Conservation (phyloP, 192 early-diverging fungal genomes). For the Geranomyces variabilis region DNA sequence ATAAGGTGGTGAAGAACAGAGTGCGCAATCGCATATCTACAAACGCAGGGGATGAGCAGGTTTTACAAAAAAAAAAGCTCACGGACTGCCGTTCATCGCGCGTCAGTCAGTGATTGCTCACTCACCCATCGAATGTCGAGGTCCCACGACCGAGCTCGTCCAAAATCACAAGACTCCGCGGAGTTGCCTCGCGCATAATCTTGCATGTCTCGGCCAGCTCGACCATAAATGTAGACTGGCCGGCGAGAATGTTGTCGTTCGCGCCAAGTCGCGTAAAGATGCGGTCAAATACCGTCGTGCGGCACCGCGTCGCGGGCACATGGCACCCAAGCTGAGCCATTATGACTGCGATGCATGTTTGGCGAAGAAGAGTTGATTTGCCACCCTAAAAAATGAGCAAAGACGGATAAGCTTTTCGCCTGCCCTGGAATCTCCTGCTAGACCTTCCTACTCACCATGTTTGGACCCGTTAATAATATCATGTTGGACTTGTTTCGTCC, state of each 20-base stretch:
- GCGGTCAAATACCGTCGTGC: slow-evolving; percentile 82
- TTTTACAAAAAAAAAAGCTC: not conserved
- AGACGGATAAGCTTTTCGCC: not conserved
- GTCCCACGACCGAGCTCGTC: slow-evolving; percentile 99
- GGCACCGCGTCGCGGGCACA: slow-evolving; percentile 80
- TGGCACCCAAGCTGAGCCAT: slow-evolving; percentile 96
- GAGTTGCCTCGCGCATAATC: slow-evolving; percentile 90
- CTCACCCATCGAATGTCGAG: slow-evolving; percentile 92
- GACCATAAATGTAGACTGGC: slow-evolving; percentile 95
- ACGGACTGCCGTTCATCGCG: not conserved
- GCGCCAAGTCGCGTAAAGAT: slow-evolving; percentile 98
- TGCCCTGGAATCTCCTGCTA: not conserved
- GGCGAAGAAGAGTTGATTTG: too few species aligned
- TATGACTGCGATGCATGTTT: slow-evolving; percentile 88
- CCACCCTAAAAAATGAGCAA: not conserved
- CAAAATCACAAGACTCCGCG: slow-evolving; percentile 87
- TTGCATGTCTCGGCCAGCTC: slow-evolving; percentile 93
- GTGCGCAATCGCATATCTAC: slow-evolving; percentile 84
- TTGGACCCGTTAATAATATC: slow-evolving; percentile 96
- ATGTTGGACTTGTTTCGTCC: slow-evolving; percentile 64
- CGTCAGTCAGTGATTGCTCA: not conserved
- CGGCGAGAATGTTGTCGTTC: slow-evolving; percentile 93
- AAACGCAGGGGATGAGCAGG: too few species aligned
- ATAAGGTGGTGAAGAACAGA: slow-evolving; percentile 85
- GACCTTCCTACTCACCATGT: slow-evolving; percentile 64